Evolutionary conservation across 2,329 filamentous ascomycete species (phyloP), one percentile per base, ranked within the genome.

Genomic region (Hypoxylon sp.): DNA sequence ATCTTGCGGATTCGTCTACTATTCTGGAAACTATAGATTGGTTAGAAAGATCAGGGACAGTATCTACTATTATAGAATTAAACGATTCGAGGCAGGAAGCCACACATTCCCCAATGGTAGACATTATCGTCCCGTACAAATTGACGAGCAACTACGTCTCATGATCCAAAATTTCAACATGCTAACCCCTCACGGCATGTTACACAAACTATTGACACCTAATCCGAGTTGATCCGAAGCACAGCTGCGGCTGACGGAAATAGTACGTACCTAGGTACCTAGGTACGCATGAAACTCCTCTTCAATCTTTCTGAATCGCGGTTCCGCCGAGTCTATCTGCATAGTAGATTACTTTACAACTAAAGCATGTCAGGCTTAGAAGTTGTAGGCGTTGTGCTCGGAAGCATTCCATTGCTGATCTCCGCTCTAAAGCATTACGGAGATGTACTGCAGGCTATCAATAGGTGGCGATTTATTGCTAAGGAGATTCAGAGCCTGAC

Each of bases 401-500:
- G 19, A n/a, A 48, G 19, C 13, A 48, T 48, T 10, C 44, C 44
- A 19, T 10, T 48, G 10, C 19, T 48, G 19, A 48, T 48, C 14
- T 48, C 44, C 10, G 44, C 44, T 48, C 13, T 48, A 24, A 22
- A 48, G 24, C 44, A 48, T 26, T 48, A 48, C n/a, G n/a, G 10
- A 48, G 44, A 48, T 24, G n/a, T 11, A 6, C 19, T 48, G 10
- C 44, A 48, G 14, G 14, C 44, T 26, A 47, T 47, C 14, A 22
- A 47, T 4, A 48, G 19, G 11, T 48, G 44, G 44, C 44, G 44
- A 9, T 48, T 8, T 26, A 48, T 19, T 14, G 24, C 44, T 24
- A 48, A 22, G n/a, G 44, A 48, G 24, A 22, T 48, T 9, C 44
- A 48, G 44, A 48, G 44, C n/a, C n/a, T 48, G 3, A 48, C 8